These are phyloP conservation scores for Obba rivulosa DNA, from an alignment of 768 basidiomycete genomes.

Conservation along the genomic window DNA sequence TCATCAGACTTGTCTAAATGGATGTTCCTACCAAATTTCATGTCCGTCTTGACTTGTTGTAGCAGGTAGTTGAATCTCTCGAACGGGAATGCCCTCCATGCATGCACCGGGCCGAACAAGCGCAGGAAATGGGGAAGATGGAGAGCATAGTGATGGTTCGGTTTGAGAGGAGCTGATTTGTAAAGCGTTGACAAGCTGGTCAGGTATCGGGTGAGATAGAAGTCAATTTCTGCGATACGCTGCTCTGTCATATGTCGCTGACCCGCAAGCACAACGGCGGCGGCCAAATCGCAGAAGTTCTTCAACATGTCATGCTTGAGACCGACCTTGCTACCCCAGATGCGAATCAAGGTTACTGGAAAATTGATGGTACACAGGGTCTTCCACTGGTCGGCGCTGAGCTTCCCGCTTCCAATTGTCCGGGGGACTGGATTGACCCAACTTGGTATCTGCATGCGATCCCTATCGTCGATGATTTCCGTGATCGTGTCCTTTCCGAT, in stretches of 20 bases:
- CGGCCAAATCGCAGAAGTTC: slow-evolving; percentile 24
- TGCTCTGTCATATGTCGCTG: slow-evolving; percentile 1
- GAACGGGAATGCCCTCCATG: slow-evolving; percentile 21
- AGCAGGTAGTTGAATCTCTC: slow-evolving; percentile 25
- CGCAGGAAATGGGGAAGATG: slow-evolving; percentile 24
- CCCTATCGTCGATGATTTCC: neutral
- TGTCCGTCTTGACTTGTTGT: slow-evolving; percentile 21
- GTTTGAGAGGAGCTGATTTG: slow-evolving; percentile 19
- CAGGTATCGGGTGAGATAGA: slow-evolving; percentile 14
- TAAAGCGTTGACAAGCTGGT: slow-evolving; percentile 14
- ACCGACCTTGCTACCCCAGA: slow-evolving; percentile 25
- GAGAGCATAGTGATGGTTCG: slow-evolving; percentile 28
- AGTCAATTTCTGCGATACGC: neutral
- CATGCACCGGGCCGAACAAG: slow-evolving; percentile 26
- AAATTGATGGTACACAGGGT: slow-evolving; percentile 28
- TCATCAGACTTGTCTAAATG: no score
- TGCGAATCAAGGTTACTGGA: slow-evolving; percentile 28
- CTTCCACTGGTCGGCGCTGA: slow-evolving; percentile 33
- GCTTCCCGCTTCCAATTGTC: slow-evolving; percentile 29
- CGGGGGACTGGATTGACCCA: slow-evolving; percentile 28
- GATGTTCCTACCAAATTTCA: slow-evolving; percentile 11
- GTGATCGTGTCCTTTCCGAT: neutral
- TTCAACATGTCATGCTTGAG: slow-evolving; percentile 12
- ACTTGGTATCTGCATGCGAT: slow-evolving; percentile 14
- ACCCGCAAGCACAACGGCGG: slow-evolving; percentile 18